Evolutionary conservation across 768 basidiomycete genomes (phyloP).

Genomic region (Tricholoma bakamatsutake): DNA sequence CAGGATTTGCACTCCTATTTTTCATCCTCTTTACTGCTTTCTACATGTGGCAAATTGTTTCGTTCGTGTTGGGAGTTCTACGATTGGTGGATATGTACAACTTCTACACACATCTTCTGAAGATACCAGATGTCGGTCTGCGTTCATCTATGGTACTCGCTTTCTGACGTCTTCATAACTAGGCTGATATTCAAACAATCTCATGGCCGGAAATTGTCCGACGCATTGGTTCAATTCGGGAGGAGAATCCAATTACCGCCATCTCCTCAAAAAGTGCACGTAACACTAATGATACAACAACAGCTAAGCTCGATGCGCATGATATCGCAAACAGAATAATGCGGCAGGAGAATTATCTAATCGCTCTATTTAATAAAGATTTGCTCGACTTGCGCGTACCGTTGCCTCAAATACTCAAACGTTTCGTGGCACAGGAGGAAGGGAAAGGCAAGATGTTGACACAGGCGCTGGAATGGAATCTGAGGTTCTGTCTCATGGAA

Average conservation of each 20-base stretch:
- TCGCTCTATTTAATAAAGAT: conserved; percentile 97
- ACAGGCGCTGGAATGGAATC: conserved; percentile 93
- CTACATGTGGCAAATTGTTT: conserved; percentile 82
- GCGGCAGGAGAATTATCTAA: conserved; percentile 97
- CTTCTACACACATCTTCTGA: conserved; percentile 92
- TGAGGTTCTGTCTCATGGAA: conserved; percentile 92
- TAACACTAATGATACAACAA: conserved; percentile 54
- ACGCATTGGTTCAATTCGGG: conserved; percentile 82
- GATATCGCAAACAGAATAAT: conserved; percentile 97
- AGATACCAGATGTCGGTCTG: conserved; percentile 80
- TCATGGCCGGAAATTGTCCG: conserved; percentile 95
- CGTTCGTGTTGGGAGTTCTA: conserved; percentile 68
- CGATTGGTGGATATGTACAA: conserved; percentile 91
- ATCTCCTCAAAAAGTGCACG: conserved; percentile 57
- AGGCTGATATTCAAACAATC: conserved; percentile 98
- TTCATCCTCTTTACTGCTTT: conserved; percentile 82
- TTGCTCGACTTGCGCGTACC: conserved; percentile 85
- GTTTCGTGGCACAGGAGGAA: conserved; percentile 44
- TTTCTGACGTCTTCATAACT: conserved; percentile 1
- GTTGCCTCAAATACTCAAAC: conserved; percentile 53
- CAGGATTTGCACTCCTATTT: conserved; percentile 78
- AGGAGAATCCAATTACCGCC: conserved; percentile 90
- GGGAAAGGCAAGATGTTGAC: conserved; percentile 80
- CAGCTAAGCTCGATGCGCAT: conserved; percentile 92
- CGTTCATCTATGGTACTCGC: neutral